Evolutionary conservation across 2,329 filamentous ascomycete species (phyloP).

Genomic region (Phialophora expanda): DNA sequence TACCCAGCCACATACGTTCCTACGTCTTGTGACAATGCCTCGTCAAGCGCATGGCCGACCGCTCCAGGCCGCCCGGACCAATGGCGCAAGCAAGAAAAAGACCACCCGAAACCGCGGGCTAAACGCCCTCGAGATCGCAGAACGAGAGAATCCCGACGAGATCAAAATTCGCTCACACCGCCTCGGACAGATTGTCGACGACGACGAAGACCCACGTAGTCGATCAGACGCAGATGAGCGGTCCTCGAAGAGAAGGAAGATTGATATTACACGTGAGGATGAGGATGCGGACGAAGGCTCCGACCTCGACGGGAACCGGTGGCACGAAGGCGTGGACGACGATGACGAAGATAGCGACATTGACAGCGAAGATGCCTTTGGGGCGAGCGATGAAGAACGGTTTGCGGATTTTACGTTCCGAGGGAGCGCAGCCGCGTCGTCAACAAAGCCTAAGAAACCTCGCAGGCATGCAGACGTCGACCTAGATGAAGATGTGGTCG

Average conservation of each 20-base stretch:
- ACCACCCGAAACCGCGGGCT: conserved; percentile 53
- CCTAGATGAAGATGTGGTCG: conserved; percentile 56
- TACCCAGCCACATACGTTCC: neutral
- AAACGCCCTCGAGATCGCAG: conserved; percentile 70
- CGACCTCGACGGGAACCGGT: conserved; percentile 84
- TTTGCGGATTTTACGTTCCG: conserved; percentile 78
- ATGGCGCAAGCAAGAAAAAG: conserved; percentile 43
- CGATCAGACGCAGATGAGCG: conserved; percentile 45
- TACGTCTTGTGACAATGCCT: conserved; percentile 29
- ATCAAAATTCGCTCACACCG: conserved; percentile 62
- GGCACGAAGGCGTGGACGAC: conserved; percentile 74
- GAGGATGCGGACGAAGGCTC: conserved; percentile 64
- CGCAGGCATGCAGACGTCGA: conserved; percentile 41
- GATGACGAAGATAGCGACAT: conserved; percentile 71
- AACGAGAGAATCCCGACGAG: conserved; percentile 59
- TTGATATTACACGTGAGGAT: conserved; percentile 43
- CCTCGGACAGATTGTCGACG: conserved; percentile 61
- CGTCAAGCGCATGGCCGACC: conserved; percentile 40
- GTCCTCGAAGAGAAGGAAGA: conserved; percentile 44
- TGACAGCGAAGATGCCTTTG: conserved; percentile 82
- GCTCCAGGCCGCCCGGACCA: conserved; percentile 39
- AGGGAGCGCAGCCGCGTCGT: conserved; percentile 52
- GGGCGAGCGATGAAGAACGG: conserved; percentile 82
- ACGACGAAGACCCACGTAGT: conserved; percentile 56
- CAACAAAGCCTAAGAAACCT: conserved; percentile 36